Percentiles rank a stretch among this genome's conserved stretches.
Evolutionary conservation across 1,284 basidiomycete genomes (phyloP).

Genomic region (Melampsora medusae): DNA sequence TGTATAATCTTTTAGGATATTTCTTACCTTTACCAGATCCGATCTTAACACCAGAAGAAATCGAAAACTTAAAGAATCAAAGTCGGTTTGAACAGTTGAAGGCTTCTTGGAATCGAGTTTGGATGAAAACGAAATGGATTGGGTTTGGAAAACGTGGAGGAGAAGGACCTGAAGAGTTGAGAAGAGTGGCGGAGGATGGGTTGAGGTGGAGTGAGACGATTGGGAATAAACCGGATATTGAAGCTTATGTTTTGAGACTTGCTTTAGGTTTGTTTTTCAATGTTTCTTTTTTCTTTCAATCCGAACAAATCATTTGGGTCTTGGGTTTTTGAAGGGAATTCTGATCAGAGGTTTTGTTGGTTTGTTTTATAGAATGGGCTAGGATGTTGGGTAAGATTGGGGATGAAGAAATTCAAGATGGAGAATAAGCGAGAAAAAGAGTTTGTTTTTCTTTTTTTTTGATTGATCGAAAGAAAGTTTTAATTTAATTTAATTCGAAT

Average conservation of each 20-base stretch:
- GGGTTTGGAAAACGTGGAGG: background rate
- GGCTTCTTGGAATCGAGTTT: background rate
- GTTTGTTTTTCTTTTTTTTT: too few relatives aligned
- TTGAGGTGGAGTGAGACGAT: conserved; percentile 35
- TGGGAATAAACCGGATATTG: conserved; percentile 44
- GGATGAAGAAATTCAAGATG: conserved; percentile 32
- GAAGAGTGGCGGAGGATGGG: conserved; percentile 25
- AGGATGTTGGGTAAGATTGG: conserved; percentile 40
- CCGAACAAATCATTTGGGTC: background rate
- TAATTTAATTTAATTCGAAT: too few relatives aligned
- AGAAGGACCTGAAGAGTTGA: conserved; percentile 21
- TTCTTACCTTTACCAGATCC: conserved; percentile 28
- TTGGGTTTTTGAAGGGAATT: background rate
- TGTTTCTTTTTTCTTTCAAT: background rate
- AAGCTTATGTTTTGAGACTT: conserved; percentile 41
- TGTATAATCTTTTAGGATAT: conserved; percentile 41
- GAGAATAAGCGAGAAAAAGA: too few relatives aligned
- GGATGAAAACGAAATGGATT: background rate
- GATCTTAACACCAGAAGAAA: background rate
- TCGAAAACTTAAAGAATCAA: background rate
- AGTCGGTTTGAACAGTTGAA: conserved; percentile 1
- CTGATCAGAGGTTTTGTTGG: background rate
- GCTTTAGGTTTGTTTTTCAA: conserved; percentile 20
- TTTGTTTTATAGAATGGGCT: conserved; percentile 26
- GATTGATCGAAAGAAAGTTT: too few relatives aligned